Conservation (phyloP, 345 rosid species). For the Eucalyptus erythrocorys region DNA sequence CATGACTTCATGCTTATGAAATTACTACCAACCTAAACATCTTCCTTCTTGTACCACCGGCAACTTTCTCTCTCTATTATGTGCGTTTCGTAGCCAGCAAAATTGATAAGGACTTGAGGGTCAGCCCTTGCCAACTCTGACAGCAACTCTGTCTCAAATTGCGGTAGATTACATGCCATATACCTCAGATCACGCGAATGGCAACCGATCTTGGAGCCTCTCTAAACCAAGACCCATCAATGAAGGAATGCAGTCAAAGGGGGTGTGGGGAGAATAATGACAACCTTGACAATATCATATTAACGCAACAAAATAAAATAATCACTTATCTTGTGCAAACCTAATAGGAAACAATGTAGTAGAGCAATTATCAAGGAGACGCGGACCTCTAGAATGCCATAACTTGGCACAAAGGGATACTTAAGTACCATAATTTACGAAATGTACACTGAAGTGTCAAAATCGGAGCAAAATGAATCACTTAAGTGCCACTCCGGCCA, state of each 20-base stretch:
- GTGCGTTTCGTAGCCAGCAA: background rate
- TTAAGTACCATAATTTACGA: too few relatives aligned
- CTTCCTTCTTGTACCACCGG: background rate
- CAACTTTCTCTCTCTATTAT: background rate
- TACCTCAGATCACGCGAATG: background rate
- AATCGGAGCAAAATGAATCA: too few relatives aligned
- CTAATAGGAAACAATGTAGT: accelerated
- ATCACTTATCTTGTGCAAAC: too few relatives aligned
- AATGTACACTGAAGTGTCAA: too few relatives aligned
- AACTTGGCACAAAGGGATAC: too few relatives aligned
- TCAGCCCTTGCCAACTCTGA: background rate
- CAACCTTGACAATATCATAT: background rate
- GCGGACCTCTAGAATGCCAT: too few relatives aligned
- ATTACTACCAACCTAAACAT: background rate
- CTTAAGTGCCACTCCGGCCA: too few relatives aligned
- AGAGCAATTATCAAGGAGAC: too few relatives aligned
- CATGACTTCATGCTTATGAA: background rate
- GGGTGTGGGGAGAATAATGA: background rate
- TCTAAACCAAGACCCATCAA: background rate
- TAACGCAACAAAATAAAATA: too few relatives aligned
- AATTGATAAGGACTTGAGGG: background rate
- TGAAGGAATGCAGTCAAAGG: background rate
- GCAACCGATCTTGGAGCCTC: background rate
- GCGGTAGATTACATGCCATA: background rate
- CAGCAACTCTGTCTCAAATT: background rate